A percentile compares a stretch with the other conserved stretches of the same genome.
Evolutionary conservation across 2,329 filamentous ascomycete species (phyloP).

Genomic region (Alternaria ventricosa): DNA sequence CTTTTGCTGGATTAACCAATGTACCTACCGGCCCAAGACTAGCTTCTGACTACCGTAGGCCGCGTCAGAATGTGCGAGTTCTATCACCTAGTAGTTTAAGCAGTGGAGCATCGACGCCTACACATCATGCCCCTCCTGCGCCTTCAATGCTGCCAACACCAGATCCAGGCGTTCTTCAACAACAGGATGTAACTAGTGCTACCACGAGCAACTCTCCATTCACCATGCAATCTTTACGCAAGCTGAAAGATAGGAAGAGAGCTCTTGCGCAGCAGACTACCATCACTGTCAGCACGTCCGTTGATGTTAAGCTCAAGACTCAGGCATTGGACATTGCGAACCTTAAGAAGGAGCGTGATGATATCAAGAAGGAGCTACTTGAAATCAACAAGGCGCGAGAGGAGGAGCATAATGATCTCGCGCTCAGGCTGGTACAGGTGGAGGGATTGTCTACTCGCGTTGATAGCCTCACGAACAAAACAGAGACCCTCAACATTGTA

Average conservation of each 20-base stretch:
- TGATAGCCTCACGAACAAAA: not conserved
- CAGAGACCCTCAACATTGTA: not conserved
- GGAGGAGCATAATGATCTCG: not conserved
- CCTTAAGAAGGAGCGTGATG: slow-evolving; percentile 10
- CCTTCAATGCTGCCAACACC: slow-evolving; percentile 29
- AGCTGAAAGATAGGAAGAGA: slow-evolving; percentile 6
- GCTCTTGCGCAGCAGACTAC: slow-evolving; percentile 5
- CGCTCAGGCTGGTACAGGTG: not conserved
- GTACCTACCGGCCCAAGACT: slow-evolving; percentile 3
- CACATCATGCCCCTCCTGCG: slow-evolving; percentile 22
- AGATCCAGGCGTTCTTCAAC: not conserved
- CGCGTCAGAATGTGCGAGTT: not conserved
- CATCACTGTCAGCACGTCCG: not conserved
- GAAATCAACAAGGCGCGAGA: not conserved
- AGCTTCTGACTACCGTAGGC: slow-evolving; percentile 18
- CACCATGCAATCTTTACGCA: slow-evolving; percentile 10
- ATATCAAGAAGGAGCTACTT: slow-evolving; percentile 9
- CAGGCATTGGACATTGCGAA: slow-evolving; percentile 10
- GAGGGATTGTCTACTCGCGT: not conserved
- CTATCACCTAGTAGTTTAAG: slow-evolving; percentile 14
- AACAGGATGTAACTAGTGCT: not conserved
- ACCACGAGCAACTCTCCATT: not conserved
- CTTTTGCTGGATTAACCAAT: slow-evolving; percentile 9
- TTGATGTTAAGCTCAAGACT: slow-evolving; percentile 2
- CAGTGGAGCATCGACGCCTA: slow-evolving; percentile 29